phyloP scores from a whole-genome alignment of 2,329 filamentous ascomycete genomes.

The Microsporum canis region DNA sequence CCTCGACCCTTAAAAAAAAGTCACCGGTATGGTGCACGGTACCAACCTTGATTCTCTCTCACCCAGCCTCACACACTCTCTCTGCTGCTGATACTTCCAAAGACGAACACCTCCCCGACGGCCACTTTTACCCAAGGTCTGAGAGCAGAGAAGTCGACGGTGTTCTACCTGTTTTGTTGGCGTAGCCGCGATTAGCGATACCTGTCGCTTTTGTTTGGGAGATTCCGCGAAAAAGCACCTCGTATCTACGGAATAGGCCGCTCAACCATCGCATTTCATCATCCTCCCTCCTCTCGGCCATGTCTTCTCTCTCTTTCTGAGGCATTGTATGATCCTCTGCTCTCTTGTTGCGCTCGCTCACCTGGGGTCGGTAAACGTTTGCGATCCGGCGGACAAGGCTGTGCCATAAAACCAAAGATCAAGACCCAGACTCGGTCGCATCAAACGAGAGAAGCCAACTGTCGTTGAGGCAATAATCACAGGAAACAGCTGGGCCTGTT shows the following conservation, averaged over 20 bases:
- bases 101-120: neutral
- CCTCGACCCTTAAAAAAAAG: neutral
- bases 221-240: neutral
- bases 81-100: neutral
- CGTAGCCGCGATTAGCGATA: slow-evolving; percentile 3
- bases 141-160: neutral
- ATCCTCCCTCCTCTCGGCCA: neutral
- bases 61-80: neutral
- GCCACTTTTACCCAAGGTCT: neutral
- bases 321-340: neutral
- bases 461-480: neutral
- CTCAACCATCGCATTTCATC: neutral
- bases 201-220: neutral
- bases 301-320: neutral
- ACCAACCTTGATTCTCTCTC: neutral
- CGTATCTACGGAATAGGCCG: slow-evolving; percentile 1
- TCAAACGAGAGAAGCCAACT: neutral
- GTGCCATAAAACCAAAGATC: neutral
- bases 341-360: neutral
- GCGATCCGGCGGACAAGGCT: neutral
- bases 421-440: neutral
- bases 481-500: neutral
- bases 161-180: neutral
- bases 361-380: neutral
- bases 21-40: neutral